Percentiles rank a stretch among this genome's conserved stretches.
These are phyloP conservation scores for Vitis rupestris DNA, from an alignment of 164 flowering plant species.

Conservation along the genomic window DNA sequence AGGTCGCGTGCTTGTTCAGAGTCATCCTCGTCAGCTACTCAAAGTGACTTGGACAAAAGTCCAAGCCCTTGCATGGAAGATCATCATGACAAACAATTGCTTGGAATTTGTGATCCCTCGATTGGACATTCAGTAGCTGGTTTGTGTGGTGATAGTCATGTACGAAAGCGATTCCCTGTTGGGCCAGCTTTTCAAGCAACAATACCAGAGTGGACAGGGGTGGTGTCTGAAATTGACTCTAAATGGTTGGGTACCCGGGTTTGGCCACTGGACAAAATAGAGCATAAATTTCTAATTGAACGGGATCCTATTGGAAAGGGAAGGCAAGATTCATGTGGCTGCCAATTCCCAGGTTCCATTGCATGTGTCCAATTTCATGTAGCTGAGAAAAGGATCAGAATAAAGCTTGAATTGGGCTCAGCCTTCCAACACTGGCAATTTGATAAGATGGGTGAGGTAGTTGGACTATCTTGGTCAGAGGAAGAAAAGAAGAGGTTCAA, in stretches of 20 bases:
- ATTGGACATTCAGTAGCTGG: conserved; percentile 19
- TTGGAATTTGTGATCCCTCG: conserved; percentile 19
- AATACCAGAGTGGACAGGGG: conserved; percentile 69
- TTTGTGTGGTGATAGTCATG: conserved; percentile 18
- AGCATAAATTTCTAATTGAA: conserved; percentile 30
- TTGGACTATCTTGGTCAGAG: conserved; percentile 53
- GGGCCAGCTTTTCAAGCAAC: conserved; percentile 65
- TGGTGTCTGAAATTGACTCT: conserved; percentile 42
- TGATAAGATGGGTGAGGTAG: conserved; percentile 76
- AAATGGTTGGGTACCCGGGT: conserved; percentile 73
- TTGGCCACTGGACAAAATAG: conserved; percentile 58
- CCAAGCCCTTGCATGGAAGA: conserved; percentile 5
- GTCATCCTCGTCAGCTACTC: conserved; percentile 21
- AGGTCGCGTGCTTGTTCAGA: conserved; percentile 20
- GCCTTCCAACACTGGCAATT: conserved; percentile 64
- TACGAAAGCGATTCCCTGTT: conserved; percentile 34
- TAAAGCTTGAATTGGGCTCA: conserved; percentile 64
- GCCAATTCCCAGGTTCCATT: conserved; percentile 51
- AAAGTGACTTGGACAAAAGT: conserved; percentile 16
- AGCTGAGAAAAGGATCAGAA: conserved; percentile 43
- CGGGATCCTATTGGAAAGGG: conserved; percentile 71
- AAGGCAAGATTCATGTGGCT: conserved; percentile 66
- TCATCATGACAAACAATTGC: conserved; percentile 5
- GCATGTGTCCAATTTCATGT: conserved; percentile 76
- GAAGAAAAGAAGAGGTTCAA: conserved; percentile 58